Evolutionary conservation across 192 early-diverging fungal species (phyloP), one percentile per base, ranked within the genome.

Genomic region (Spinellus fusiger): DNA sequence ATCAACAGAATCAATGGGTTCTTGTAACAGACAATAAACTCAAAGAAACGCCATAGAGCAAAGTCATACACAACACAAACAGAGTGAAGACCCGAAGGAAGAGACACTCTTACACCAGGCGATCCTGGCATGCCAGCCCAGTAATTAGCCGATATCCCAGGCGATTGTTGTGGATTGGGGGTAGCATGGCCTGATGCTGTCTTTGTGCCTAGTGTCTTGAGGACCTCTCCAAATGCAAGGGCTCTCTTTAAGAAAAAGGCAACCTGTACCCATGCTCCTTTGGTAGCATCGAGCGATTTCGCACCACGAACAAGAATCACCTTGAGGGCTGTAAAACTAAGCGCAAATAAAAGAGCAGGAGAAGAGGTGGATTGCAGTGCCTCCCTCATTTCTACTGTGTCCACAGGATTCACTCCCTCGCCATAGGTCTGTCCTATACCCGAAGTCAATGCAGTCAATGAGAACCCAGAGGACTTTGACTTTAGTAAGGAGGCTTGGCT

Each of bases 301-400:
- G 72, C 66, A 15, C 75, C 79, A 2, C 82, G 73, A 13, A 84
- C 60, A 1, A 84, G 54, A n/a, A 81, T 74, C 31, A 84, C 69
- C 29, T 81, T 73, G 16, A 84, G 38, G 1, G 82, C 82, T 1
- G 71, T 76, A 27, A 84, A 81, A 54, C 78, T 68, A 2, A 81
- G 59, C 18, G 77, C 27, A 20, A 78, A 73, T 16, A 66, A 47
- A 29, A 65, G 55, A 44, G 68, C 71, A 0, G 67, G 62, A 4
- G 65, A 54, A 38, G 71, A 68, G 8, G 50, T 49, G 9, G 33
- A 59, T 28, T 53, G 56, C 8, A 27, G 33, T 10, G 37, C 61
- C 52, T 65, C 53, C 52, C 50, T 59, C 18, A 28, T 34, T 37
- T 58, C 58, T 20, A 40, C 35, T 18, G 37, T 40, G 16, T 64